Evolutionary conservation across 2,329 filamentous ascomycete genomes (phyloP).

Genomic region (Ilyonectria robusta): DNA sequence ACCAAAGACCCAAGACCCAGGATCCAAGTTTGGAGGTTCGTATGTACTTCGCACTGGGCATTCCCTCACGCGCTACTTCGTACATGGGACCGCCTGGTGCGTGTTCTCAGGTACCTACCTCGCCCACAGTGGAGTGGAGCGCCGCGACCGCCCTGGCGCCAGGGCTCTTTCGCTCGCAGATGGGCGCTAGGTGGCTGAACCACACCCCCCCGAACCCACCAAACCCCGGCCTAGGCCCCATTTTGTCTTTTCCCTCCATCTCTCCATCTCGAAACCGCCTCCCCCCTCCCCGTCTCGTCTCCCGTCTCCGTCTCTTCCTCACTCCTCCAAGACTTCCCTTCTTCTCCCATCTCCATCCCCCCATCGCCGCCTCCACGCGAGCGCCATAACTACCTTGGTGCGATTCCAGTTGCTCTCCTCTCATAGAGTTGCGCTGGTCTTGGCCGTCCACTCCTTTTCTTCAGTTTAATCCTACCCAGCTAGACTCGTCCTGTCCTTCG

Average conservation of each 20-base stretch:
- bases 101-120: slow-evolving; percentile 25
- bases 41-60: slow-evolving; percentile 22
- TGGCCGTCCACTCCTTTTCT: slow-evolving; percentile 71
- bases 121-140: slow-evolving; percentile 20
- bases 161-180: slow-evolving; percentile 37
- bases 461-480: slow-evolving; percentile 46
- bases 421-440: slow-evolving; percentile 68
- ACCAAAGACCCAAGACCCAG: neutral
- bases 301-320: slow-evolving; percentile 43
- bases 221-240: slow-evolving; percentile 35
- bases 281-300: slow-evolving; percentile 43
- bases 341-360: slow-evolving; percentile 35
- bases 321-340: slow-evolving; percentile 44
- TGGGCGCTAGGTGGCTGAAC: slow-evolving; percentile 47
- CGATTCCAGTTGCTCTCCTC: slow-evolving; percentile 70
- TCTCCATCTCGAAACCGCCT: slow-evolving; percentile 49
- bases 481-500: slow-evolving; percentile 45
- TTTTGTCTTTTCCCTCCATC: slow-evolving; percentile 45
- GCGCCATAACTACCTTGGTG: slow-evolving; percentile 59
- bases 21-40: slow-evolving; percentile 7
- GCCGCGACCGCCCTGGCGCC: slow-evolving; percentile 38
- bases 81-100: slow-evolving; percentile 10
- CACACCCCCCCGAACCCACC: slow-evolving; percentile 32
- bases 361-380: slow-evolving; percentile 44
- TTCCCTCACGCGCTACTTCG: neutral